Conservation (phyloP, 2,329 filamentous ascomycete species). For the Aspergillus fructus region DNA sequence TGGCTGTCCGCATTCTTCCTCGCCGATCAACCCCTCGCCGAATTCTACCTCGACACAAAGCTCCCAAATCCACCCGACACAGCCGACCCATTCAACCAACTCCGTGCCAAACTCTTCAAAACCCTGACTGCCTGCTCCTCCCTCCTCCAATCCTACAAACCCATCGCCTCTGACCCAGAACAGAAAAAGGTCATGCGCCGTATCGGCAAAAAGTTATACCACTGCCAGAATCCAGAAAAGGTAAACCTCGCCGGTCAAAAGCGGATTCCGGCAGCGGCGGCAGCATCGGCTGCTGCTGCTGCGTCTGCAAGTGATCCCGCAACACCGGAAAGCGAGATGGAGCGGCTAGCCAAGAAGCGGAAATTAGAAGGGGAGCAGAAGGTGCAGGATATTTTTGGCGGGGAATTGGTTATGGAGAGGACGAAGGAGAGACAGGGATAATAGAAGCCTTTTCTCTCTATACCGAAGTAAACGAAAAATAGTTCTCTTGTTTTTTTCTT, state of each 20-base stretch:
- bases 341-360: conserved; percentile 41
- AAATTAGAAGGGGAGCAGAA: conserved; percentile 37
- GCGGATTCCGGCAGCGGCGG: conserved; percentile 37
- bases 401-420: conserved; percentile 35
- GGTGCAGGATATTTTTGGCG: conserved; percentile 36
- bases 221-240: conserved; percentile 51
- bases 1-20: conserved; percentile 79
- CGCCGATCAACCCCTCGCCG: conserved; percentile 58
- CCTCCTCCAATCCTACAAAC: conserved; percentile 41
- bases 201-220: conserved; percentile 51
- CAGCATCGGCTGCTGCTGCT: conserved; percentile 16
- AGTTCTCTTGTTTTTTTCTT: no score
- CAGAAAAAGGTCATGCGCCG: conserved; percentile 45
- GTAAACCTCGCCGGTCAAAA: conserved; percentile 44
- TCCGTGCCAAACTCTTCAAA: conserved; percentile 39
- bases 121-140: conserved; percentile 40
- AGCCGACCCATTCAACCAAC: conserved; percentile 26
- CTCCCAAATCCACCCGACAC: conserved; percentile 22
- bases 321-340: conserved; percentile 36
- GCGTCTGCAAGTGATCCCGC: conserved; percentile 23
- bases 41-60: conserved; percentile 48
- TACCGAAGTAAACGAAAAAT: no score
- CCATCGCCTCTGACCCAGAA: conserved; percentile 36
- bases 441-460: neutral
- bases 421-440: conserved; percentile 24